A percentile compares a stretch with the other conserved stretches of the same genome.
Evolutionary conservation across 257 asterid species (phyloP).

Genomic region (Solanum arcanum): DNA sequence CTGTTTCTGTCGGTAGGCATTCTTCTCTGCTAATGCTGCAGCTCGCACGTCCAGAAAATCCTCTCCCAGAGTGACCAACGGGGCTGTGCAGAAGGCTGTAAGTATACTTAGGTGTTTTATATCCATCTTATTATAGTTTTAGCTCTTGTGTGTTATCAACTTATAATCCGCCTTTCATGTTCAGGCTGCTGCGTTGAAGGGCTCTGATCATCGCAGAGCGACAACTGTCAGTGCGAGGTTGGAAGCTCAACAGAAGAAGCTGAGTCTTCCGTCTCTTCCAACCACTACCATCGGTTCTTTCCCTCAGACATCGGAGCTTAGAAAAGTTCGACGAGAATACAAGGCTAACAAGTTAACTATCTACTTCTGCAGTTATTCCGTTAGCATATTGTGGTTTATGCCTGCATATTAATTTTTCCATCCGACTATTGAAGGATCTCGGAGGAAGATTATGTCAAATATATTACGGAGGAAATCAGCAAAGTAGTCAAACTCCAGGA

Average conservation of each 20-base stretch:
- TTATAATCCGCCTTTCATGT: neutral
- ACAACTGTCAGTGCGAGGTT: constrained; percentile 84
- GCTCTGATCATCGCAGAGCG: constrained; percentile 93
- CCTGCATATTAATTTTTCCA: neutral
- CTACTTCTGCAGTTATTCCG: neutral
- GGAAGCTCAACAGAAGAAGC: constrained; percentile 94
- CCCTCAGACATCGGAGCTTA: constrained; percentile 92
- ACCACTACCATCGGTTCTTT: constrained; percentile 97
- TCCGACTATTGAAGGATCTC: constrained; percentile 48
- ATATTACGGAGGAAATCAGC: constrained; percentile 79
- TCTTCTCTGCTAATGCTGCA: constrained; percentile 70
- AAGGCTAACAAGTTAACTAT: constrained; percentile 78
- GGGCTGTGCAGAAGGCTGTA: constrained; percentile 95
- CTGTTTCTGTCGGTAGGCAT: constrained; percentile 33
- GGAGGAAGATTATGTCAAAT: constrained; percentile 68
- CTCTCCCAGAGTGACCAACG: constrained; percentile 89
- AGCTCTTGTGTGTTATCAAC: neutral
- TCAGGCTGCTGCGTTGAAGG: constrained; percentile 79
- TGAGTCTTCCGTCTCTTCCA: constrained; percentile 92
- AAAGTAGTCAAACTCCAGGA: constrained; percentile 96
- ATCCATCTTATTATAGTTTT: neutral
- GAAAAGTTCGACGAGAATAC: constrained; percentile 94
- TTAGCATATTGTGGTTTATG: neutral
- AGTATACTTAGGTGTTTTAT: constrained; percentile 14
- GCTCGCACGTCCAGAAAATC: constrained; percentile 91